Evolutionary conservation across 768 basidiomycete genomes (phyloP).

Genomic region (Pisolithus orientalis): DNA sequence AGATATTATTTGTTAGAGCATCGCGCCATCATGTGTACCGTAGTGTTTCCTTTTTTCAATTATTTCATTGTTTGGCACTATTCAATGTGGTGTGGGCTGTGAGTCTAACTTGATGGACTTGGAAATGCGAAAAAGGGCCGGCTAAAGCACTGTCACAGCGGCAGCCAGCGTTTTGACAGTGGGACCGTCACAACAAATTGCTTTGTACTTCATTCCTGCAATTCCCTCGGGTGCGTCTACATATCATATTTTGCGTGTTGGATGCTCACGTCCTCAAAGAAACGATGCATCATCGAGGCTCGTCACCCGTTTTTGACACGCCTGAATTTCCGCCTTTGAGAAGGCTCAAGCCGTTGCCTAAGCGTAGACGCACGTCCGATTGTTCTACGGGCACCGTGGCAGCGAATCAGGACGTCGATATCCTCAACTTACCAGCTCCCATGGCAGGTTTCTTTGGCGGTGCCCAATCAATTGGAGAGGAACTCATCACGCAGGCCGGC

Average conservation of each 20-base stretch:
- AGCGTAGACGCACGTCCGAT: conserved; percentile 56
- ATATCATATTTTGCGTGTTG: conserved; percentile 9
- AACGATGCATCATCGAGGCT: conserved; percentile 45
- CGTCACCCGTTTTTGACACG: conserved; percentile 58
- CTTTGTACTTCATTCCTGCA: conserved; percentile 8
- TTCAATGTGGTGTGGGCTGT: background rate
- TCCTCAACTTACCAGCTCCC: conserved; percentile 6
- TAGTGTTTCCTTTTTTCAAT: conserved; percentile 29
- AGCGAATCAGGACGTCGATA: too few species aligned
- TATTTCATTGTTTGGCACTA: conserved; percentile 8
- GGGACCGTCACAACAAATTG: background rate
- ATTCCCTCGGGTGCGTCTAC: conserved; percentile 9
- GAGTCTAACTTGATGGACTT: too few species aligned
- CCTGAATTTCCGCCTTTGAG: conserved; percentile 58
- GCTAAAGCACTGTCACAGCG: background rate
- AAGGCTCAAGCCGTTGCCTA: conserved; percentile 72
- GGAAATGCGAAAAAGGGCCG: conserved; percentile 4
- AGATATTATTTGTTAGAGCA: conserved; percentile 59
- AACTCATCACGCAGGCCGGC: conserved; percentile 53
- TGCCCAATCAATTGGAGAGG: conserved; percentile 47
- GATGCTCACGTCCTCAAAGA: conserved; percentile 10
- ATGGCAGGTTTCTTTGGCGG: conserved; percentile 32
- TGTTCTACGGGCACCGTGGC: too few species aligned
- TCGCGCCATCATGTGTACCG: conserved; percentile 46
- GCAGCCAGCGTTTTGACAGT: background rate